These are phyloP conservation scores for Sicyos edulis DNA, from an alignment of 306 rosid genomes.

Conservation along the genomic window DNA sequence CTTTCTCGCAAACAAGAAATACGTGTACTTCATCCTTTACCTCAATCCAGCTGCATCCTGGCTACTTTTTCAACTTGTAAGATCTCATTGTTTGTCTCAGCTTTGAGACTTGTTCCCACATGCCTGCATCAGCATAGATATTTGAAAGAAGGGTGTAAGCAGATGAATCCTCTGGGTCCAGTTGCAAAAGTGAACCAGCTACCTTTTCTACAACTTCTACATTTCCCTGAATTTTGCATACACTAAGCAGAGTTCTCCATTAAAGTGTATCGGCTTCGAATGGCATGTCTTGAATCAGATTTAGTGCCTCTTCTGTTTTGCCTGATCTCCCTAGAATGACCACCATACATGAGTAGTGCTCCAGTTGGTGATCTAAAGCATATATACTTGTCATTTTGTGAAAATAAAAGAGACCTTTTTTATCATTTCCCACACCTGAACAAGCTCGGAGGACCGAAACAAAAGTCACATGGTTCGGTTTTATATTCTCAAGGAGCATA, in stretches of 20 bases:
- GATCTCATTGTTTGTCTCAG: slow-evolving; percentile 64
- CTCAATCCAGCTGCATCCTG: slow-evolving; percentile 97
- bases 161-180: slow-evolving; percentile 77
- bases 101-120: slow-evolving; percentile 69
- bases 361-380: slow-evolving; percentile 64
- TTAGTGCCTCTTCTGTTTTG: slow-evolving; percentile 49
- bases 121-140: slow-evolving; percentile 58
- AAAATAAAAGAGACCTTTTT: slow-evolving; percentile 51
- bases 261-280: slow-evolving; percentile 64
- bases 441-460: slow-evolving; percentile 84
- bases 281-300: slow-evolving; percentile 72
- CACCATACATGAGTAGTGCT: slow-evolving; percentile 84
- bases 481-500: slow-evolving; percentile 58
- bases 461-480: slow-evolving; percentile 67
- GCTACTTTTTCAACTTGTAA: slow-evolving; percentile 60
- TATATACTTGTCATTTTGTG: slow-evolving; percentile 47
- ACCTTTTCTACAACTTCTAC: slow-evolving; percentile 75
- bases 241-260: slow-evolving; percentile 78
- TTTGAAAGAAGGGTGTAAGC: slow-evolving; percentile 66
- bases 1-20: slow-evolving; percentile 73
- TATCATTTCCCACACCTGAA: slow-evolving; percentile 64
- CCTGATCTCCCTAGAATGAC: slow-evolving; percentile 82
- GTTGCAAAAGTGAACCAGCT: slow-evolving; percentile 37
- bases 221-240: slow-evolving; percentile 67
- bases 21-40: slow-evolving; percentile 63